These are phyloP conservation scores for Domatiomyces globalis DNA, from an alignment of 2,329 filamentous ascomycete genomes.

Conservation along the genomic window DNA sequence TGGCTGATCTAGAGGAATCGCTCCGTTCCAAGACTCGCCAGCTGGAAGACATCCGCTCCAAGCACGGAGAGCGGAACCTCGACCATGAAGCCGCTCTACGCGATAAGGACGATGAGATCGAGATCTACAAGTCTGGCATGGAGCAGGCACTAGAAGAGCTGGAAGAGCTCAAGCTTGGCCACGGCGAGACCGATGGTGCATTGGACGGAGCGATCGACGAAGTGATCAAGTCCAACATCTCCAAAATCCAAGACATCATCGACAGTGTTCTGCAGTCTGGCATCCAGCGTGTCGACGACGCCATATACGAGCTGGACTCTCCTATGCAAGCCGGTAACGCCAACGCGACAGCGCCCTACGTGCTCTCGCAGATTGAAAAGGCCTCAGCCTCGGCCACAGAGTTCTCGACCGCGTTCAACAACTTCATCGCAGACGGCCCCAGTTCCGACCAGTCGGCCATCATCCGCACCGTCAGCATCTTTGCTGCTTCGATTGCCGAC, in stretches of 20 bases:
- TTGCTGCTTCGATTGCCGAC: conserved; percentile 76
- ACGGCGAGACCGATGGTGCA: conserved; percentile 61
- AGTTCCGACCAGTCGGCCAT: conserved; percentile 81
- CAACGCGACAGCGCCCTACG: conserved; percentile 86
- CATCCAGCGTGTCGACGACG: conserved; percentile 87
- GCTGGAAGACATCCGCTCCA: conserved; percentile 68
- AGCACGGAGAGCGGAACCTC: conserved; percentile 63
- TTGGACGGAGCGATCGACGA: conserved; percentile 85
- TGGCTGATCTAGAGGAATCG: conserved; percentile 90
- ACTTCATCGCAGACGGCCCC: conserved; percentile 92
- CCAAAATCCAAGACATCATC: conserved; percentile 94
- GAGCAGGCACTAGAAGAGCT: conserved; percentile 88
- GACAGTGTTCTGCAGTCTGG: conserved; percentile 90
- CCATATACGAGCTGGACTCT: conserved; percentile 91
- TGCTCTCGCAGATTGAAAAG: conserved; percentile 94
- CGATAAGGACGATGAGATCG: conserved; percentile 94
- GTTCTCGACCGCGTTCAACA: conserved; percentile 96
- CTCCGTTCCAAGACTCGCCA: conserved; percentile 73
- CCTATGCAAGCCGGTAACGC: conserved; percentile 98
- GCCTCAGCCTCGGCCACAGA: conserved; percentile 88
- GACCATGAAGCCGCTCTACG: conserved; percentile 75
- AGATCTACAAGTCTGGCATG: conserved; percentile 96
- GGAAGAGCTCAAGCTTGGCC: conserved; percentile 62
- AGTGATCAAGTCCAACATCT: conserved; percentile 68
- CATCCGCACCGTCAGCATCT: conserved; percentile 82